phyloP scores from a whole-genome alignment of 2,329 filamentous ascomycete species.

The Metarhizium guizhouense region DNA sequence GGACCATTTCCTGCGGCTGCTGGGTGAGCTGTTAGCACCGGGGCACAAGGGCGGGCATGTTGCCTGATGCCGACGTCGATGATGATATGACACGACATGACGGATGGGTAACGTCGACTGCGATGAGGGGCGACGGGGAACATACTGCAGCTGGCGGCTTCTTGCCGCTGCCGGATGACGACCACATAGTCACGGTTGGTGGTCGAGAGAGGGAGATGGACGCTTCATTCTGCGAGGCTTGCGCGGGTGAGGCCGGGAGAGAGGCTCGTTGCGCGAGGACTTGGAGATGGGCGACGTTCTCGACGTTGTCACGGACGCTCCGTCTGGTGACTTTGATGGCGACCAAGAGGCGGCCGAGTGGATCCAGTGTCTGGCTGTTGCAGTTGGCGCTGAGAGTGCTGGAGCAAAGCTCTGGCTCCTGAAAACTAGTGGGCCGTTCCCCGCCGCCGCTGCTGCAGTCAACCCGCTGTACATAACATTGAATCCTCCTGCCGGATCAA shows the following conservation, averaged over 20 bases:
- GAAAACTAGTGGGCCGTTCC: no score
- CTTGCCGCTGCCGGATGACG: slow-evolving; percentile 56
- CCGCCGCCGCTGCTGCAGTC: no score
- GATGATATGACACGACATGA: neutral
- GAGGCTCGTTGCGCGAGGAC: slow-evolving; percentile 10
- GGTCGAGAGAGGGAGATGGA: slow-evolving; percentile 14
- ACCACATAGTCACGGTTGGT: slow-evolving; percentile 45
- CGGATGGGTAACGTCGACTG: neutral
- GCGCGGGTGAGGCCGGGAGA: slow-evolving; percentile 15
- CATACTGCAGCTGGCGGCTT: slow-evolving; percentile 65
- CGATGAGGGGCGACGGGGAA: slow-evolving; percentile 6
- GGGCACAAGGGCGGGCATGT: neutral
- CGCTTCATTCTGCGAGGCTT: slow-evolving; percentile 22
- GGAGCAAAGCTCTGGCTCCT: no score
- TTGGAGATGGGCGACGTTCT: neutral
- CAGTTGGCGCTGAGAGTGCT: no score
- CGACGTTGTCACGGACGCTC: no score
- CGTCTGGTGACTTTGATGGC: no score
- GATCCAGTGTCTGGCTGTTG: neutral
- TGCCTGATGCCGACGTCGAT: neutral
- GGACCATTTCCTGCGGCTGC: slow-evolving; percentile 85
- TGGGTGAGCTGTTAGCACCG: slow-evolving; percentile 27
- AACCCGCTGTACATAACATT: no score
- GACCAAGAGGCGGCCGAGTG: no score
- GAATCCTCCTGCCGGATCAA: no score